Conservation (phyloP, 371 early-diverging fungal genomes). For the Mortierella sp. region DNA sequence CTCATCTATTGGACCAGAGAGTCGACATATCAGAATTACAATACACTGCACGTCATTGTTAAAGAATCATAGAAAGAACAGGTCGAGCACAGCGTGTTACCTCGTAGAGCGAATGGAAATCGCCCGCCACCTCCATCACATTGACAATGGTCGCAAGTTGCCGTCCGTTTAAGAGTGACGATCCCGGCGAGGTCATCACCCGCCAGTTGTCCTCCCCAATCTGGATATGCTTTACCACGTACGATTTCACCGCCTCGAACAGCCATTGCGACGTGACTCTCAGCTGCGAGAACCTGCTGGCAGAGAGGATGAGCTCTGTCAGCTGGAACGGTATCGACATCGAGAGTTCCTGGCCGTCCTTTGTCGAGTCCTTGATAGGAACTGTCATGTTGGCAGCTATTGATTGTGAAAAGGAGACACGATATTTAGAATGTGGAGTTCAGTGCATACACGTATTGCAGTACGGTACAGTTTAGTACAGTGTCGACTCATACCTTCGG, state of each 20-base stretch:
- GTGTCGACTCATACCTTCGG: constrained; percentile 26
- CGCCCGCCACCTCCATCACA: constrained; percentile 67
- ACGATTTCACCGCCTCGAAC: constrained; percentile 68
- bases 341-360: constrained; percentile 54
- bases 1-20: constrained; percentile 60
- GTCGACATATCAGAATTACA: no score
- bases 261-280: constrained; percentile 70
- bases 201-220: constrained; percentile 88
- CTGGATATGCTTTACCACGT: constrained; percentile 77
- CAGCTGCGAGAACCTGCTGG: constrained; percentile 63
- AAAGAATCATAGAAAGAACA: no score
- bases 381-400: constrained; percentile 63
- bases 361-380: constrained; percentile 57
- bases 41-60: no score
- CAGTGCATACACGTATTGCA: no score
- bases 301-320: constrained; percentile 54
- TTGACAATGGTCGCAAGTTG: constrained; percentile 72
- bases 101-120: constrained; percentile 65
- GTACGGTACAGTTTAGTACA: no score
- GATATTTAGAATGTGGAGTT: background rate
- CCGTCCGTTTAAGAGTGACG: constrained; percentile 78
- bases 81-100: constrained; percentile 21
- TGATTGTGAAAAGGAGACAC: constrained; percentile 34
- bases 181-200: constrained; percentile 82
- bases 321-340: constrained; percentile 52